phyloP scores from a whole-genome alignment of 371 early-diverging fungal species.

The Mortierella sp. region DNA sequence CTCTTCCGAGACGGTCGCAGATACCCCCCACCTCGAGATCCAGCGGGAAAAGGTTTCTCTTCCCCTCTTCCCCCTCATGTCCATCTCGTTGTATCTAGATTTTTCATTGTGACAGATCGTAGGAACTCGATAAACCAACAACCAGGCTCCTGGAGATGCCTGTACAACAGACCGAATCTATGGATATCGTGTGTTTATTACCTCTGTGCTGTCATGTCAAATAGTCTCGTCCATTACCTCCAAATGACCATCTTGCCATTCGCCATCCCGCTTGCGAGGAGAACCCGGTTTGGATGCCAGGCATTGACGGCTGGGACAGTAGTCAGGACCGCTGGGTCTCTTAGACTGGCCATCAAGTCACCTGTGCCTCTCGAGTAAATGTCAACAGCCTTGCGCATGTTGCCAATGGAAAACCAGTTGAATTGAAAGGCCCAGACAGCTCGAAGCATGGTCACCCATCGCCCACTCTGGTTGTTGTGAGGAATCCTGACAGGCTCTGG shows the following conservation, averaged over 20 bases:
- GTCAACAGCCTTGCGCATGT: conserved; percentile 75
- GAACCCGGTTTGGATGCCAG: conserved; percentile 68
- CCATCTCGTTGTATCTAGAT: no score
- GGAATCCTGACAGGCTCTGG: conserved; percentile 57
- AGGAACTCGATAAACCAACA: no score
- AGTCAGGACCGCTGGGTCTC: conserved; percentile 64
- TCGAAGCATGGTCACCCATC: conserved; percentile 83
- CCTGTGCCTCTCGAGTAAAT: conserved; percentile 71
- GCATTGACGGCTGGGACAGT: conserved; percentile 75
- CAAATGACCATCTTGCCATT: conserved; percentile 61
- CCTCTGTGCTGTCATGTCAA: no score
- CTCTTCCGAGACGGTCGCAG: no score
- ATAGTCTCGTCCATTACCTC: conserved; percentile 36
- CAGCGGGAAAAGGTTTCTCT: no score
- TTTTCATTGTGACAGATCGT: no score
- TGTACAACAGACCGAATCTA: no score
- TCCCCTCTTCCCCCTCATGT: no score
- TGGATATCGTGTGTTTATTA: no score
- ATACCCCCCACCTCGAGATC: no score
- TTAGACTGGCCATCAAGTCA: conserved; percentile 58
- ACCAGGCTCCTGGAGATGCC: no score
- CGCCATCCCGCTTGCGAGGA: conserved; percentile 61
- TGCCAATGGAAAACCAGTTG: conserved; percentile 71
- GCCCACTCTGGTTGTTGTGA: conserved; percentile 79
- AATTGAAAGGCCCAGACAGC: conserved; percentile 73